Evolutionary conservation across 108 stramenopile genomes (phyloP).

Genomic region (Stephanodiscus minutulus): DNA sequence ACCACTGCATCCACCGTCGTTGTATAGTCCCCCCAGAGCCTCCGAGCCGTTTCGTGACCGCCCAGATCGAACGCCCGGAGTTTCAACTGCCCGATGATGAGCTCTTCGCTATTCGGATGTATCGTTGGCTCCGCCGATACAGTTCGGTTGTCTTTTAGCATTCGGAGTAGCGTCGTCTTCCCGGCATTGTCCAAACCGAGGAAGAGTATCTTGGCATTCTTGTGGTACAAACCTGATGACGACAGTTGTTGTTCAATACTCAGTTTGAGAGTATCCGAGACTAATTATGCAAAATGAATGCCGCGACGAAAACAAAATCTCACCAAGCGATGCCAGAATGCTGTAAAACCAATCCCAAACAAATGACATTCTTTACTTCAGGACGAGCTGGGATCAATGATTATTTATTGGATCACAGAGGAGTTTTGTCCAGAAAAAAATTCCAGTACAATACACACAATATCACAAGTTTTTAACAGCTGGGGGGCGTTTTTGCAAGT

Average conservation of each 20-base stretch:
- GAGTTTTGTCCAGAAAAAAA: no score
- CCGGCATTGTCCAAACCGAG: slow-evolving; percentile 99
- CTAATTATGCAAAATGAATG: background rate
- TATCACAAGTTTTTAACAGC: no score
- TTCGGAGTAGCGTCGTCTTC: slow-evolving; percentile 95
- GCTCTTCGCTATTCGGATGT: slow-evolving; percentile 78
- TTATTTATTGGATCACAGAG: background rate
- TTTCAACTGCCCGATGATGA: slow-evolving; percentile 71
- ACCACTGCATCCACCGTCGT: slow-evolving; percentile 89
- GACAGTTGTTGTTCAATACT: background rate
- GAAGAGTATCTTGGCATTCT: slow-evolving; percentile 94
- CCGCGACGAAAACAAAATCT: background rate
- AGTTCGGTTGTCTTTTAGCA: slow-evolving; percentile 95
- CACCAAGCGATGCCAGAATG: slow-evolving; percentile 69
- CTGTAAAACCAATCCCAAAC: slow-evolving; percentile 89
- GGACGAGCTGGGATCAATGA: background rate
- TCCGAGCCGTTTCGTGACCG: slow-evolving; percentile 78
- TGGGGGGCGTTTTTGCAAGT: background rate
- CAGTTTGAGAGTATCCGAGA: background rate
- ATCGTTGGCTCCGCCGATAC: slow-evolving; percentile 82
- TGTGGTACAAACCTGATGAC: slow-evolving; percentile 91
- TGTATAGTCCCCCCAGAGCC: slow-evolving; percentile 87
- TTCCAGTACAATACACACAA: no score
- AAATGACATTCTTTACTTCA: slow-evolving; percentile 21
- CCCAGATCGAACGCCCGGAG: slow-evolving; percentile 88